Evolutionary conservation across 352 stramenopile species (phyloP).

Genomic region (Globisporangium takayamanum): DNA sequence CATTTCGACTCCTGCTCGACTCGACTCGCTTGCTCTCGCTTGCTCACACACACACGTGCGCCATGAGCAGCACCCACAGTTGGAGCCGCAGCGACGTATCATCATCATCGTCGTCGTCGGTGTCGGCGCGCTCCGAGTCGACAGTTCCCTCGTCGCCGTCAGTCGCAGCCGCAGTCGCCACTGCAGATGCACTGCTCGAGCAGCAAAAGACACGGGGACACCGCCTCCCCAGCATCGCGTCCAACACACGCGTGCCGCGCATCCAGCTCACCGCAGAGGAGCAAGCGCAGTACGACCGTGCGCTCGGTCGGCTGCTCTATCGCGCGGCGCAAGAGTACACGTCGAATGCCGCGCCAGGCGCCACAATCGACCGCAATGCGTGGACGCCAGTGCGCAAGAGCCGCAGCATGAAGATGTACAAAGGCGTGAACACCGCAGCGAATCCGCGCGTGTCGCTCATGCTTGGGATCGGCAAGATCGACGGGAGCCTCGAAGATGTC

Average conservation of each 20-base stretch:
- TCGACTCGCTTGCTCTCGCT: not conserved
- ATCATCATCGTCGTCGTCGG: not conserved
- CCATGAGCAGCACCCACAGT: not conserved
- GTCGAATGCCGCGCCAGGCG: not conserved
- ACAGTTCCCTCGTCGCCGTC: not conserved
- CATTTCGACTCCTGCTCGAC: not conserved
- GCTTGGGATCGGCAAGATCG: slow-evolving; percentile 24
- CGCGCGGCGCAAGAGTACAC: slow-evolving; percentile 27
- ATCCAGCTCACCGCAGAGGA: slow-evolving; percentile 17
- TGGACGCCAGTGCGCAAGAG: slow-evolving; percentile 37
- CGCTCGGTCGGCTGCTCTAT: slow-evolving; percentile 18
- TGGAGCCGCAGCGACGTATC: not conserved
- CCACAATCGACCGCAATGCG: slow-evolving; percentile 13
- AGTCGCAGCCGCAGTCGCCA: not conserved
- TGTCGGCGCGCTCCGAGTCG: not conserved
- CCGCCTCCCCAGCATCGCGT: slow-evolving; percentile 20
- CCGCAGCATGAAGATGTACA: slow-evolving; percentile 37
- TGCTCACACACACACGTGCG: not conserved
- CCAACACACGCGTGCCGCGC: not conserved
- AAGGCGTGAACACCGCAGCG: slow-evolving; percentile 31
- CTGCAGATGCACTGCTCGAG: not conserved
- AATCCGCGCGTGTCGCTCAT: slow-evolving; percentile 26
- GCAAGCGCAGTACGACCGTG: slow-evolving; percentile 25
- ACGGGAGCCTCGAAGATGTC: slow-evolving; percentile 36
- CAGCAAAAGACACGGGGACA: slow-evolving; percentile 1